phyloP scores from a whole-genome alignment of 108 stramenopile genomes.

The Nitzschia inconspicua region DNA sequence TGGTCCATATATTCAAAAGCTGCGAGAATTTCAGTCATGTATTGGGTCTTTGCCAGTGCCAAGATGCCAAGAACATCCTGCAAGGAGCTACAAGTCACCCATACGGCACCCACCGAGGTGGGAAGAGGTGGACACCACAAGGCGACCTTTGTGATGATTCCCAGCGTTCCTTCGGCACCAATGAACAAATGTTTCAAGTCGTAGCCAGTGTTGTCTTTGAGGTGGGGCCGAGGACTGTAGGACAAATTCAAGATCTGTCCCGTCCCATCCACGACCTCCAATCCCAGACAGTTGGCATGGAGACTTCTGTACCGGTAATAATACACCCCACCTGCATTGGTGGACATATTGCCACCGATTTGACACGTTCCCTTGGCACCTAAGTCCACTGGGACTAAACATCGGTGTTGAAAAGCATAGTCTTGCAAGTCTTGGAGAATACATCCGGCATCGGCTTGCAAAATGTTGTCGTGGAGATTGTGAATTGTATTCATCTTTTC shows the following conservation, averaged over 20 bases:
- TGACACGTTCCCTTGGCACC: slow-evolving; percentile 95
- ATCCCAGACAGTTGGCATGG: slow-evolving; percentile 89
- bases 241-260: slow-evolving; percentile 78
- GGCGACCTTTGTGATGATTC: slow-evolving; percentile 83
- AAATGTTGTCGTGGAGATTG: slow-evolving; percentile 63
- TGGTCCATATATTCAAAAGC: slow-evolving; percentile 93
- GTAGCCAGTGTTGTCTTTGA: slow-evolving; percentile 98
- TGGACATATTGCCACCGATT: slow-evolving; percentile 95
- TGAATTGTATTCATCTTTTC: slow-evolving; percentile 69
- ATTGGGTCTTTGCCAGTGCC: slow-evolving; percentile 47
- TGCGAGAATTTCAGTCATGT: slow-evolving; percentile 81
- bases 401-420: slow-evolving; percentile 47
- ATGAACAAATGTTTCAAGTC: slow-evolving; percentile 93
- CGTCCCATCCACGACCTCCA: slow-evolving; percentile 90
- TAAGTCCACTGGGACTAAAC: slow-evolving; percentile 88
- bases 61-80: slow-evolving; percentile 54
- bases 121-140: slow-evolving; percentile 69
- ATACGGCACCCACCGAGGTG: slow-evolving; percentile 59
- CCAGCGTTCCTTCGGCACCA: slow-evolving; percentile 95
- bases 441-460: slow-evolving; percentile 90
- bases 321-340: slow-evolving; percentile 94
- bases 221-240: slow-evolving; percentile 32
- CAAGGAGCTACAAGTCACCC: slow-evolving; percentile 75
- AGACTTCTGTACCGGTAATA: slow-evolving; percentile 78
- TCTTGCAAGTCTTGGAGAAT: slow-evolving; percentile 84